Conservation (phyloP, 768 basidiomycete species). For the Fistulinella prunicolor region DNA sequence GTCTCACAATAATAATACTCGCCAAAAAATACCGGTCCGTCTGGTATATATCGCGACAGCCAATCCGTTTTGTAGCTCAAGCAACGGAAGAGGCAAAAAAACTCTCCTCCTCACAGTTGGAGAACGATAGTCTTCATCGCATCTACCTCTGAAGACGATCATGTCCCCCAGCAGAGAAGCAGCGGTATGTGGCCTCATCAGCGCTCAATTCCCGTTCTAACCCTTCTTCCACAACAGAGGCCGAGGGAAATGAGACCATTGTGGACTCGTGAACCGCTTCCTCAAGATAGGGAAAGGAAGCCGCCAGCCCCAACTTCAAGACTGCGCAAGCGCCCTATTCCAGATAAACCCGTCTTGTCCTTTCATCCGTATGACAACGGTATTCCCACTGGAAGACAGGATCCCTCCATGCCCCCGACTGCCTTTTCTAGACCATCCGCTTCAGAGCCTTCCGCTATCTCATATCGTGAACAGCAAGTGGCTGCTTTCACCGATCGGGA, state of each 20-base stretch:
- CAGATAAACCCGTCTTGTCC: conserved; percentile 17
- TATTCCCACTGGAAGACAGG: conserved; percentile 27
- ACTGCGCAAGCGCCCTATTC: conserved; percentile 22
- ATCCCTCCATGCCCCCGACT: conserved; percentile 6
- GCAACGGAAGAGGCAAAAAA: conserved; percentile 1
- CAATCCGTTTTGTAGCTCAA: conserved; percentile 13
- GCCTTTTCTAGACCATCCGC: conserved; percentile 8
- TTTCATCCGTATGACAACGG: conserved; percentile 19
- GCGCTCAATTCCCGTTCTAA: conserved; percentile 10
- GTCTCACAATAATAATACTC: conserved; percentile 12
- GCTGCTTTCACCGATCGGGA: conserved; percentile 10
- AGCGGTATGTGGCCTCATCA: conserved; percentile 18
- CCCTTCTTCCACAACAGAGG: conserved; percentile 18
- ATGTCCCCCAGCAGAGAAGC: conserved; percentile 19
- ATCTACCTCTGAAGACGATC: conserved; percentile 5
- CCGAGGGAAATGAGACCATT: conserved; percentile 19
- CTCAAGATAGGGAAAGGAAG: conserved; percentile 25
- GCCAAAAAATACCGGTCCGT: conserved; percentile 22
- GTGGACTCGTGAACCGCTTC: conserved; percentile 22
- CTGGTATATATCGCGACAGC: conserved; percentile 26
- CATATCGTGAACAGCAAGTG: conserved; percentile 10
- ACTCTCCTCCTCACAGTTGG: conserved; percentile 12
- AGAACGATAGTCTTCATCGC: conserved; percentile 8
- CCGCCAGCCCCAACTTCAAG: conserved; percentile 9
- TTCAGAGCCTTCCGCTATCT: conserved; percentile 8